Conservation (phyloP, 208 protist species). For the Trypanosoma melophagium region DNA sequence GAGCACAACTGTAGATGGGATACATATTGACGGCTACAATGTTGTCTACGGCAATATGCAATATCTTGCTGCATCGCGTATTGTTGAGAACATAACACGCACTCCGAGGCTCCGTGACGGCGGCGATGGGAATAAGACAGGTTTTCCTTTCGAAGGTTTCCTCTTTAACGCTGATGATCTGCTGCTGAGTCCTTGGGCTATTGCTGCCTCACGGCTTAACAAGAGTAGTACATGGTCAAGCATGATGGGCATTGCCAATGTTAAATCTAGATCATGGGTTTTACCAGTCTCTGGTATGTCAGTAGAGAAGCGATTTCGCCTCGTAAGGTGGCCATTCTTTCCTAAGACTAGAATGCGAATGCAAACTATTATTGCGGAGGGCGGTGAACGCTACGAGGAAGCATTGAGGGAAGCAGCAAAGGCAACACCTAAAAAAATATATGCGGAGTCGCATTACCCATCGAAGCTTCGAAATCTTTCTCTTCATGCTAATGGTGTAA, state of each 20-base stretch:
- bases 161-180: not conserved
- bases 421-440: not conserved
- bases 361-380: not conserved
- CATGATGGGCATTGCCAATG: not conserved
- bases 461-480: not conserved
- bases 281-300: not conserved
- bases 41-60: not conserved
- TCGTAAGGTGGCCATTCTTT: not conserved
- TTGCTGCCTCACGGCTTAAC: not conserved
- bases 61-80: constrained; percentile 1
- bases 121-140: not conserved
- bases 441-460: not conserved
- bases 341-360: not conserved
- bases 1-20: not conserved
- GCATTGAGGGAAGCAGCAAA: not conserved
- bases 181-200: not conserved
- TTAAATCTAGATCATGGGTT: not conserved
- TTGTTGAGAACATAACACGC: not conserved
- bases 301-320: not conserved
- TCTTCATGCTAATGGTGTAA: not conserved
- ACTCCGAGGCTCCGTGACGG: not conserved
- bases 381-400: not conserved
- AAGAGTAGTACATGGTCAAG: not conserved
- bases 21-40: not conserved
- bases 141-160: not conserved